Conservation (phyloP, 148 eudicot species). For the Diospyros lotus region DNA sequence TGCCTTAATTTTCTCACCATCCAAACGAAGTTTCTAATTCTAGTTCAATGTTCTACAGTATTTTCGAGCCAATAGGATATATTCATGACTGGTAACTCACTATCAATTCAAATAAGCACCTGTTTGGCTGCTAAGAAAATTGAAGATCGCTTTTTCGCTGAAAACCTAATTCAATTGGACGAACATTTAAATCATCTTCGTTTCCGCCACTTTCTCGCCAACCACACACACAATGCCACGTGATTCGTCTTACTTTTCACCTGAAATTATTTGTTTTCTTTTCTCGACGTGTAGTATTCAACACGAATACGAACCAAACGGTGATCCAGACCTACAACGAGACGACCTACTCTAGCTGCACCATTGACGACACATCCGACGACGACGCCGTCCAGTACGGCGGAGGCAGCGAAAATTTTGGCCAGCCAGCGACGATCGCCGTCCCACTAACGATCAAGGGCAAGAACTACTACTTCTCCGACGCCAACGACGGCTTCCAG, state of each 20-base stretch:
- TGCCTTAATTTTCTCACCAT: not conserved
- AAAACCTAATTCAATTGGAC: no score
- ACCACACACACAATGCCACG: no score
- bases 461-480: constrained; percentile 76
- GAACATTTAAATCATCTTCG: no score
- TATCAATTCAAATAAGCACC: no score
- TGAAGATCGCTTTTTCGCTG: no score
- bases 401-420: constrained; percentile 31
- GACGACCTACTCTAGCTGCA: constrained; percentile 57
- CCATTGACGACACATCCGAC: constrained; percentile 36
- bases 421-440: constrained; percentile 22
- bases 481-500: constrained; percentile 50
- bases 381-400: constrained; percentile 43
- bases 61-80: no score
- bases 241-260: not conserved
- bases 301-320: constrained; percentile 64
- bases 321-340: constrained; percentile 70
- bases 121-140: no score
- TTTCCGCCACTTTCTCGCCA: not conserved
- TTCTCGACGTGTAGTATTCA: constrained; percentile 52
- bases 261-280: not conserved
- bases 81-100: no score
- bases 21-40: not conserved
- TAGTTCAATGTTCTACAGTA: not conserved
- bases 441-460: constrained; percentile 54